A percentile compares a stretch with the other conserved stretches of the same genome.
Conservation (phyloP, 495 filamentous ascomycete genomes). For the Aspergillus carlsbadensis region DNA sequence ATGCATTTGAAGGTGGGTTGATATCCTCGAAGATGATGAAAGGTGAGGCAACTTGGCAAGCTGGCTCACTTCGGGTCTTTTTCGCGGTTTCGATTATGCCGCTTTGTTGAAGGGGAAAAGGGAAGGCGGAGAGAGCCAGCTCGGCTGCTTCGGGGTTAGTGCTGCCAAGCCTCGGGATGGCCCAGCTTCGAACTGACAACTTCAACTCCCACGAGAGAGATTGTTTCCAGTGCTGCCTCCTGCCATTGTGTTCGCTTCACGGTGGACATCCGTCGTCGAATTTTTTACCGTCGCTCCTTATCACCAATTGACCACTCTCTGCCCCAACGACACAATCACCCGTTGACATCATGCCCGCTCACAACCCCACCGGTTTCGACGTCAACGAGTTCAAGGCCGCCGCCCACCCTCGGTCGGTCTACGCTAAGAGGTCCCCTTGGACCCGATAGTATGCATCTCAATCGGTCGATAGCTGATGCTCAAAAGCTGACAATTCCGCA, state of each 20-base stretch:
- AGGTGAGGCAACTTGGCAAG: not conserved
- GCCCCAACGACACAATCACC: not conserved
- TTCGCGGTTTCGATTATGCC: conserved; percentile 15
- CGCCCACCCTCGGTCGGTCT: conserved; percentile 55
- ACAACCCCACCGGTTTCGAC: conserved; percentile 85
- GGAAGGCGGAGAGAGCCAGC: conserved; percentile 20
- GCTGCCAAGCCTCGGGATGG: conserved; percentile 21
- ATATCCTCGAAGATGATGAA: conserved; percentile 13
- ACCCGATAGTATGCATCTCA: conserved; percentile 58
- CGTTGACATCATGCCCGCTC: conserved; percentile 45
- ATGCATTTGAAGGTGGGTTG: conserved; percentile 19
- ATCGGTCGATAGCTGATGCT: not conserved
- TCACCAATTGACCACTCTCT: conserved; percentile 1
- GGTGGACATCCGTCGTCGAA: conserved; percentile 10
- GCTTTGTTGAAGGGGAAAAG: not conserved
- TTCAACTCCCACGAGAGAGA: conserved; percentile 9
- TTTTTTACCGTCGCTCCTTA: not conserved
- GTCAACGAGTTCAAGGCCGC: conserved; percentile 67
- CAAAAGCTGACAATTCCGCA: conserved; percentile 36
- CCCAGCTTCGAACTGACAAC: conserved; percentile 22
- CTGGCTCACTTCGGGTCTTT: conserved; percentile 11
- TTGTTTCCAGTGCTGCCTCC: not conserved
- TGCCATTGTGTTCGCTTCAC: conserved; percentile 16
- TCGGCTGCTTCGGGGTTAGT: conserved; percentile 35
- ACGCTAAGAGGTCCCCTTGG: conserved; percentile 80